Conservation (phyloP, 2,329 filamentous ascomycete species). For the Phyllosticta citriasiana region DNA sequence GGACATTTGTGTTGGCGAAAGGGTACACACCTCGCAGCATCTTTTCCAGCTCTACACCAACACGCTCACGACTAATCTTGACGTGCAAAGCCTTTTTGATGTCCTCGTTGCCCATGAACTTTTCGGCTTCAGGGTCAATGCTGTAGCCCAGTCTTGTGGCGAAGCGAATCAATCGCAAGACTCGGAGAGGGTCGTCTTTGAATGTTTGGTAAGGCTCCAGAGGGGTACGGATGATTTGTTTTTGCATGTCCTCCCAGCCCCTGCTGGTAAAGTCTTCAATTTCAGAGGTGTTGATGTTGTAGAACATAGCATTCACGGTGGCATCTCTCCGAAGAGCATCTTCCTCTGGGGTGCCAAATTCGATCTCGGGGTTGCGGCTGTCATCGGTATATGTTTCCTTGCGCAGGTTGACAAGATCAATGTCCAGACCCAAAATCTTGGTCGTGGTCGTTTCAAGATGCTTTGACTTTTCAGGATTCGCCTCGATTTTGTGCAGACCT, state of each 20-base stretch:
- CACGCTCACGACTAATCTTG: conserved; percentile 87
- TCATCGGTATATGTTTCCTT: conserved; percentile 87
- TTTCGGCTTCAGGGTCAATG: conserved; percentile 60
- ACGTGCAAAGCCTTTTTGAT: conserved; percentile 69
- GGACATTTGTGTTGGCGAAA: conserved; percentile 34
- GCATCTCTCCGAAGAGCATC: conserved; percentile 85
- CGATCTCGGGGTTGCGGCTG: conserved; percentile 82
- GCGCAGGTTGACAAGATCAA: conserved; percentile 89
- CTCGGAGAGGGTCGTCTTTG: conserved; percentile 81
- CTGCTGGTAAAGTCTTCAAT: conserved; percentile 76
- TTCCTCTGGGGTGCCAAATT: conserved; percentile 85
- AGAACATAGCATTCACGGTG: conserved; percentile 92
- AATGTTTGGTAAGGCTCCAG: conserved; percentile 86
- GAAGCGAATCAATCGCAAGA: conserved; percentile 81
- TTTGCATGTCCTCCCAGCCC: conserved; percentile 65
- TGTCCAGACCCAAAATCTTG: conserved; percentile 72
- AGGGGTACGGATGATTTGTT: conserved; percentile 70
- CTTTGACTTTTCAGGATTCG: conserved; percentile 93
- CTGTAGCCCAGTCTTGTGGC: conserved; percentile 72
- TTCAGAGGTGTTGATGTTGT: conserved; percentile 69
- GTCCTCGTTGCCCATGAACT: conserved; percentile 66
- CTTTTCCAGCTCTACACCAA: conserved; percentile 82
- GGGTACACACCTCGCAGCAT: conserved; percentile 52
- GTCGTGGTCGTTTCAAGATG: conserved; percentile 88
- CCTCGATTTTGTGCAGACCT: conserved; percentile 76